These are phyloP conservation scores for Coemansia sp. DNA, from an alignment of 192 early-diverging fungal genomes.

Conservation along the genomic window DNA sequence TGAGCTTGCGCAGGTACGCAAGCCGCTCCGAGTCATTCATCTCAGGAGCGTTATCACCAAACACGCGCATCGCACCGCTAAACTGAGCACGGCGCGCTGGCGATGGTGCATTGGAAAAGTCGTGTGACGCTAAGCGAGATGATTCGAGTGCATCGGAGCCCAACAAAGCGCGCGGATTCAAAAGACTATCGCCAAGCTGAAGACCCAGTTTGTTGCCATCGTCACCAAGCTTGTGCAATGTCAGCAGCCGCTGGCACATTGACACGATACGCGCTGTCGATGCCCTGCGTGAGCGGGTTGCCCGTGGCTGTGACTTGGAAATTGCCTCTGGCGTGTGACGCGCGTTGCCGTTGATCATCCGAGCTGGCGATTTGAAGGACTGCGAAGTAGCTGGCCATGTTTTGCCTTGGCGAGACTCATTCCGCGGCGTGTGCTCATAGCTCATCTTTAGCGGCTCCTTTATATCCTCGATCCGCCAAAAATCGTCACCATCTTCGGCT, in stretches of 20 bases:
- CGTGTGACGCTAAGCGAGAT: neutral
- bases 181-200: constrained; percentile 13
- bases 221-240: constrained; percentile 31
- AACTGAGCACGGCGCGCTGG: constrained; percentile 40
- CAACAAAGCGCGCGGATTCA: constrained; percentile 4
- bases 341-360: neutral
- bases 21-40: constrained; percentile 36
- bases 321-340: neutral
- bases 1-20: constrained; percentile 47
- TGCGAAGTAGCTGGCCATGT: neutral
- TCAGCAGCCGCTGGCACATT: constrained; percentile 45
- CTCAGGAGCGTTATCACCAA: constrained; percentile 40
- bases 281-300: constrained; percentile 32
- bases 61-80: constrained; percentile 55
- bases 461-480: constrained; percentile 11
- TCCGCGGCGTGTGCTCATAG: neutral
- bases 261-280: constrained; percentile 26
- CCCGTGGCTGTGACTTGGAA: constrained; percentile 18
- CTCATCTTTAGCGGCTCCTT: constrained; percentile 1
- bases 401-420: neutral
- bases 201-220: neutral
- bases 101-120: constrained; percentile 18
- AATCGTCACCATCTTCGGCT: neutral
- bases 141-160: neutral
- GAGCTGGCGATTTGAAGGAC: neutral